Percentiles rank a stretch among this genome's conserved stretches.
Evolutionary conservation across 345 rosid genomes (phyloP).

Genomic region (Rhodamnia rubescens): DNA sequence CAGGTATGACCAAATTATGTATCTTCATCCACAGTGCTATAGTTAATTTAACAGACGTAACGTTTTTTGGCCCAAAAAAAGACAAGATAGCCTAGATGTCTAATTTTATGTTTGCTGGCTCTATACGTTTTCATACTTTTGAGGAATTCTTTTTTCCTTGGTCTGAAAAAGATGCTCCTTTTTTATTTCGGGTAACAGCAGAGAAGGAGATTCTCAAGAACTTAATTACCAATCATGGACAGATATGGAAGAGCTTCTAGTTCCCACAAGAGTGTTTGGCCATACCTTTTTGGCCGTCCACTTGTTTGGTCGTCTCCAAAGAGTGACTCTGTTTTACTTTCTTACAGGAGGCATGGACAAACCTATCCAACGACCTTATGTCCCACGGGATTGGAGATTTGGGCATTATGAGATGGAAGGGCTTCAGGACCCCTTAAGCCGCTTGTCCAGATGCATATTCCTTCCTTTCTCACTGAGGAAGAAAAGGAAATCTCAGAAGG

Average conservation of each 20-base stretch:
- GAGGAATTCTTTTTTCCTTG: neutral
- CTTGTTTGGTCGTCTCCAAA: neutral
- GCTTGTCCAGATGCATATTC: slow-evolving; percentile 38
- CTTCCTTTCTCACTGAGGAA: slow-evolving; percentile 28
- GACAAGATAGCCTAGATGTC: neutral
- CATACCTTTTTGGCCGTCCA: neutral
- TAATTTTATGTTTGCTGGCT: neutral
- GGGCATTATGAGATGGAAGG: slow-evolving; percentile 96
- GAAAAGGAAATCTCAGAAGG: slow-evolving; percentile 27
- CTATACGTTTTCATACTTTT: neutral
- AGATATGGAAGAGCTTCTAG: neutral
- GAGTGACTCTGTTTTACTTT: neutral
- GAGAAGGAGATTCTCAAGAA: neutral
- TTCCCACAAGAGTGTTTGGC: neutral
- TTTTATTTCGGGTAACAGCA: neutral
- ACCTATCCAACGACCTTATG: slow-evolving; percentile 39
- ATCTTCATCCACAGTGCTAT: neutral
- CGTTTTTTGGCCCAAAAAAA: neutral
- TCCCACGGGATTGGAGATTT: slow-evolving; percentile 83
- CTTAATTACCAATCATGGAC: neutral
- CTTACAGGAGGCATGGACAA: slow-evolving; percentile 76
- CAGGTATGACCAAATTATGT: slow-evolving; percentile 40
- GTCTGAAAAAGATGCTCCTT: neutral
- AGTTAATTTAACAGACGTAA: neutral
- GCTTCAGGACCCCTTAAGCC: slow-evolving; percentile 82